Conservation (phyloP, 1,284 basidiomycete species). For the Schizophyllum amplum region DNA sequence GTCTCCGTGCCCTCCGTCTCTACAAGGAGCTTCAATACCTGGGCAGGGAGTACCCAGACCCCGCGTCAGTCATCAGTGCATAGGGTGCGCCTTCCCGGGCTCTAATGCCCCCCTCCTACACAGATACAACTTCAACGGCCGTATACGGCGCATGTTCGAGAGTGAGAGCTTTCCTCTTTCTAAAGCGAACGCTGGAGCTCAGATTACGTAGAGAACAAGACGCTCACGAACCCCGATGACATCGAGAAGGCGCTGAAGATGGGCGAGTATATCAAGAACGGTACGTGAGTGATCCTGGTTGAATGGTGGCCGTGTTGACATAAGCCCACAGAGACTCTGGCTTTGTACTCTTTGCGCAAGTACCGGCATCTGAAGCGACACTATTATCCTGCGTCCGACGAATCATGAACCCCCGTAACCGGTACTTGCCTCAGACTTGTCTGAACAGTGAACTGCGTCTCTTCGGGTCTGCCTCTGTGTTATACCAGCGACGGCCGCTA, state of each 20-base stretch:
- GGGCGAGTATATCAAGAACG: slow-evolving; percentile 85
- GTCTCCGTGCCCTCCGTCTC: slow-evolving; percentile 55
- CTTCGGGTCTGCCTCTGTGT: too few relatives aligned
- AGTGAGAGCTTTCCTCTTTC: slow-evolving; percentile 34
- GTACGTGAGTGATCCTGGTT: slow-evolving; percentile 31
- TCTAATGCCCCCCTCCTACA: slow-evolving; percentile 8
- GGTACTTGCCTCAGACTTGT: too few relatives aligned
- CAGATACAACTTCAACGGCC: slow-evolving; percentile 71
- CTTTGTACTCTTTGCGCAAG: slow-evolving; percentile 79
- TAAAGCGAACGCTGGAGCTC: slow-evolving; percentile 5
- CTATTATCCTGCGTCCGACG: slow-evolving; percentile 44
- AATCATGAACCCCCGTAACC: too few relatives aligned
- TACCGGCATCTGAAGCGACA: slow-evolving; percentile 75
- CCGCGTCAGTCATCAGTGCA: slow-evolving; percentile 62
- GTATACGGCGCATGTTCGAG: slow-evolving; percentile 62
- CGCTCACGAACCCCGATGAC: slow-evolving; percentile 60
- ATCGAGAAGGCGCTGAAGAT: slow-evolving; percentile 75
- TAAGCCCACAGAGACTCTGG: slow-evolving; percentile 62
- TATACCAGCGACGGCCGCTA: too few relatives aligned
- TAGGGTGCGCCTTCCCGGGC: slow-evolving; percentile 10
- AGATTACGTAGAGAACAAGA: slow-evolving; percentile 53
- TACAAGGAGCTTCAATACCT: slow-evolving; percentile 76
- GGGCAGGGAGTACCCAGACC: slow-evolving; percentile 72
- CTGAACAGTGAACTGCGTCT: too few relatives aligned
- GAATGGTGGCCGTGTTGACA: not conserved